phyloP scores from a whole-genome alignment of 1,139 yeast genomes.

The Zygoascus hellenicus region DNA sequence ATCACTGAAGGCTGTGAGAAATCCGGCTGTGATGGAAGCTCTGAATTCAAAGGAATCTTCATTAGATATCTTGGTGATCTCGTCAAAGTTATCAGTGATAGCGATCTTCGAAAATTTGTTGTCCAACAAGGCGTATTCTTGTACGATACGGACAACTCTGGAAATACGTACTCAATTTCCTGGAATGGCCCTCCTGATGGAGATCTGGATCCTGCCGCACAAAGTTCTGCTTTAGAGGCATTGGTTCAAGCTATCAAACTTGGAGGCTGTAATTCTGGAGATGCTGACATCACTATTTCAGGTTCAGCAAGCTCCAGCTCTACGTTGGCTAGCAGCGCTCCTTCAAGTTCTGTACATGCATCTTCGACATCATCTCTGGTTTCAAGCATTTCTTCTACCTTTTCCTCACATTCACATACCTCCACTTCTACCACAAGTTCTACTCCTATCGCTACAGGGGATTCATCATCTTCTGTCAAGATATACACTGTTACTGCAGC shows the following conservation, averaged over 20 bases:
- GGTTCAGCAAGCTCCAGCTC: background rate
- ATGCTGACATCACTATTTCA: background rate
- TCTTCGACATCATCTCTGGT: background rate
- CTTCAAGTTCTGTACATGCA: background rate
- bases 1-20: constrained; percentile 19
- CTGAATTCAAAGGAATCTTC: constrained; percentile 20
- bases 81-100: constrained; percentile 1
- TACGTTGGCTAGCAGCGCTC: background rate
- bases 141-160: constrained; percentile 1
- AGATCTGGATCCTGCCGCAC: background rate
- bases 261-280: constrained; percentile 8
- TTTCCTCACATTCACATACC: background rate
- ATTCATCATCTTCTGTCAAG: background rate
- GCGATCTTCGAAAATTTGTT: background rate
- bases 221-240: constrained; percentile 2
- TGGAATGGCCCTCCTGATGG: constrained; percentile 8
- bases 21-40: constrained; percentile 18
- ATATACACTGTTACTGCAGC: background rate
- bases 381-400: background rate
- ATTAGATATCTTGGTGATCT: constrained; percentile 17
- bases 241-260: constrained; percentile 2
- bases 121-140: constrained; percentile 1
- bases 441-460: background rate
- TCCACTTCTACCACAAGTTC: background rate
- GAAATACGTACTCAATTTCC: background rate